A percentile compares a stretch with the other conserved stretches of the same genome.
phyloP scores from a whole-genome alignment of 345 rosid species.

The Passiflora organensis region DNA sequence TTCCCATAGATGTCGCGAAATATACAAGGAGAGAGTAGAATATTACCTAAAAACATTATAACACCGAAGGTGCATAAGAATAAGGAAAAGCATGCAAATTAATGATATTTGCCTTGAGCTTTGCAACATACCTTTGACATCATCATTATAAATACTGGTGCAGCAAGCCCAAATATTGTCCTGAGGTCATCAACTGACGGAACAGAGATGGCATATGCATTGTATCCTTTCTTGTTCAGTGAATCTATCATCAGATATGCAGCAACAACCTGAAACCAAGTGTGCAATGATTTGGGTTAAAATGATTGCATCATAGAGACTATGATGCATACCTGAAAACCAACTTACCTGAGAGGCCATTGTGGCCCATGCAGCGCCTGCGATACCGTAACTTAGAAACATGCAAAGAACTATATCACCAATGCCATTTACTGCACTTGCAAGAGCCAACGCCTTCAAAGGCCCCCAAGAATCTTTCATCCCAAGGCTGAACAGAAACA shows the following conservation, averaged over 20 bases:
- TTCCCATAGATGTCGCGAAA: constrained; percentile 84
- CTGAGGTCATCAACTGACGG: constrained; percentile 55
- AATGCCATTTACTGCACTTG: constrained; percentile 64
- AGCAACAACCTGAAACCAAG: constrained; percentile 39
- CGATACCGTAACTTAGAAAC: constrained; percentile 72
- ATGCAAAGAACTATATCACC: constrained; percentile 76
- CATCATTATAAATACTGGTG: constrained; percentile 72
- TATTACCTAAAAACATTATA: constrained; percentile 48
- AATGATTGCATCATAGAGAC: background rate
- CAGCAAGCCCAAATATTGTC: constrained; percentile 59
- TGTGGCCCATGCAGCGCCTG: constrained; percentile 99
- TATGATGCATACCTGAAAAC: background rate
- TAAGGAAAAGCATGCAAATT: background rate
- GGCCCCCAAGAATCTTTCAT: constrained; percentile 99
- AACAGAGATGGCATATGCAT: constrained; percentile 49
- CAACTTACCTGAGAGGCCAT: constrained; percentile 80
- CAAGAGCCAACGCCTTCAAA: constrained; percentile 71
- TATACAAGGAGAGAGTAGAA: constrained; percentile 74
- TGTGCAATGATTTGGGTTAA: background rate
- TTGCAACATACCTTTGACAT: constrained; percentile 51
- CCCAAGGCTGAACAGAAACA: constrained; percentile 61
- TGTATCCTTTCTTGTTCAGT: constrained; percentile 68
- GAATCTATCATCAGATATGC: constrained; percentile 75
- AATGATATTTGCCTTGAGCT: too few relatives aligned
- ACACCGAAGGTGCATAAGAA: constrained; percentile 1